Evolutionary conservation across 805 yeast genomes (phyloP).

Genomic region (Lachancea lanzarotensis): DNA sequence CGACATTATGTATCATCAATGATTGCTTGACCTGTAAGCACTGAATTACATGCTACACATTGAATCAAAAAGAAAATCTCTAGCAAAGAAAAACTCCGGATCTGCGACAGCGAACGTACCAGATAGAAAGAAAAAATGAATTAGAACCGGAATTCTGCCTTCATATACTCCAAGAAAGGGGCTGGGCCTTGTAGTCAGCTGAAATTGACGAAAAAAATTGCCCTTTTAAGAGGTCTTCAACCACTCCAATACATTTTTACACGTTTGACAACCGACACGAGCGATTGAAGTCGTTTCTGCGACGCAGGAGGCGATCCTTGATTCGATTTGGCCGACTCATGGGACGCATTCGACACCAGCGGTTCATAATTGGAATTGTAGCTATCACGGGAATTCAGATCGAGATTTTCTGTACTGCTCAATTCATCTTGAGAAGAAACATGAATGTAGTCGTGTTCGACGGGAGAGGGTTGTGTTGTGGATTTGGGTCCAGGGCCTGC

Average conservation of each 20-base stretch:
- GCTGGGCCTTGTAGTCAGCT: not conserved
- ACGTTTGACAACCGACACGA: conserved; percentile 18
- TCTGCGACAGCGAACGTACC: too few relatives aligned
- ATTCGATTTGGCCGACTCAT: not conserved
- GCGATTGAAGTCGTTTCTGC: conserved; percentile 5
- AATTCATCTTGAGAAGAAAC: conserved; percentile 27
- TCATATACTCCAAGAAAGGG: not conserved
- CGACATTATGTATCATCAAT: too few relatives aligned
- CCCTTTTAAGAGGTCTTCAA: conserved; percentile 1
- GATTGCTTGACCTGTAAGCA: not conserved
- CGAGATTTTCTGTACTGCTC: conserved; percentile 27
- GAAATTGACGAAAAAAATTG: not conserved
- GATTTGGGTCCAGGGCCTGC: not conserved
- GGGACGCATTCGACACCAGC: not conserved
- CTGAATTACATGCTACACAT: not conserved
- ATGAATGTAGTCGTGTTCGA: conserved; percentile 21
- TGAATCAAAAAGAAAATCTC: not conserved
- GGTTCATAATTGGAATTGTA: not conserved
- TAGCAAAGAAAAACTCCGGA: not conserved
- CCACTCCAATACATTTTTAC: conserved; percentile 23
- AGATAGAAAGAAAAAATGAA: too few relatives aligned
- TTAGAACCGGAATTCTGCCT: too few relatives aligned
- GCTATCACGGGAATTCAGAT: conserved; percentile 5
- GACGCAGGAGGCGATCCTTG: conserved; percentile 1
- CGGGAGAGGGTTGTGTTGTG: not conserved